phyloP scores from a whole-genome alignment of 2,329 filamentous ascomycete genomes.

The Geoglossum cookeanum region DNA sequence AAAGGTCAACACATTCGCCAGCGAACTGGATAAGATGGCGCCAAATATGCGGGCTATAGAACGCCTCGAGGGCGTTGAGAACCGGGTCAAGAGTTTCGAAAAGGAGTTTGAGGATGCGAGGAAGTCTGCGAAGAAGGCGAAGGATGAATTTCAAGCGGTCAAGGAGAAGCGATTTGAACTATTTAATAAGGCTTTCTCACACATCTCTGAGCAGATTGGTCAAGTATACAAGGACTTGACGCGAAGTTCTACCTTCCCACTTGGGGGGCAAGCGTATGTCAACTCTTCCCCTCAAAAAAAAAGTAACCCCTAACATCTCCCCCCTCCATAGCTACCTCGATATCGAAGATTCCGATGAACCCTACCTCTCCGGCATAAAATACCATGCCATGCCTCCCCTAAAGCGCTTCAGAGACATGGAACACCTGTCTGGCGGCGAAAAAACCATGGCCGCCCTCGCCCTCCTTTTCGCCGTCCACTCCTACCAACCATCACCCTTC shows the following conservation, averaged over 20 bases:
- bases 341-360: constrained; percentile 89
- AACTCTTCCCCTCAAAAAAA: not conserved
- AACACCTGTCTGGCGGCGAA: constrained; percentile 89
- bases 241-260: constrained; percentile 69
- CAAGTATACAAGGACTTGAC: constrained; percentile 93
- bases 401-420: constrained; percentile 98
- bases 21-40: constrained; percentile 80
- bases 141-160: constrained; percentile 65
- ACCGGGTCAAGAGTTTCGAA: constrained; percentile 64
- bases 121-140: constrained; percentile 50
- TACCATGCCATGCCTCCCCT: constrained; percentile 98
- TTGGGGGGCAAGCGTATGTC: constrained; percentile 55
- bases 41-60: constrained; percentile 95
- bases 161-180: constrained; percentile 71
- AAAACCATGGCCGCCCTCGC: constrained; percentile 97
- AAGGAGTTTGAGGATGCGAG: constrained; percentile 79
- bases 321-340: constrained; percentile 47
- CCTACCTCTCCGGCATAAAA: constrained; percentile 87
- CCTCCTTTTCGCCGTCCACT: constrained; percentile 92
- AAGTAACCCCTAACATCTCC: not conserved
- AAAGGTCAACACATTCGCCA: constrained; percentile 51
- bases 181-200: constrained; percentile 86
- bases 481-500: constrained; percentile 87
- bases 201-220: constrained; percentile 88
- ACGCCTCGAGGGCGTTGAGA: constrained; percentile 69